These are phyloP conservation scores for Dipteronia sinensis DNA, from an alignment of 345 rosid species.

Conservation along the genomic window DNA sequence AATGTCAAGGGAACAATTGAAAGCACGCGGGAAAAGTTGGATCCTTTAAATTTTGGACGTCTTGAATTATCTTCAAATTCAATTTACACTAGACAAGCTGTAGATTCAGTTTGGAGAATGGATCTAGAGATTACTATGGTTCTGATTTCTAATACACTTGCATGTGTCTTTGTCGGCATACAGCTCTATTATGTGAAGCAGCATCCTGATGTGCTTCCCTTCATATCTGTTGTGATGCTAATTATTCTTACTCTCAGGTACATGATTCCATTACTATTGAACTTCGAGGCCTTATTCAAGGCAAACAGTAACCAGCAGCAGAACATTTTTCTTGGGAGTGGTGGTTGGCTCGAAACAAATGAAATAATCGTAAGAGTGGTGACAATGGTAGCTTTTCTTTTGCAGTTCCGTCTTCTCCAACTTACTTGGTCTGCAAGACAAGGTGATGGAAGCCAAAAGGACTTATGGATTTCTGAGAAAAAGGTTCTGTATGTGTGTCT, in stretches of 20 bases:
- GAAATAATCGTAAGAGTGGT: constrained; percentile 80
- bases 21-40: constrained; percentile 60
- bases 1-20: constrained; percentile 66
- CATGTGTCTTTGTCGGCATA: constrained; percentile 67
- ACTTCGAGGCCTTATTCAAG: constrained; percentile 72
- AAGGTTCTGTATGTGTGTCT: constrained; percentile 53
- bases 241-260: constrained; percentile 66
- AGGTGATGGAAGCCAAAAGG: constrained; percentile 34
- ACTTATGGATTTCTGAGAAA: constrained; percentile 66
- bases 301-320: constrained; percentile 48
- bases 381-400: constrained; percentile 81
- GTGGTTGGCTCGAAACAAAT: constrained; percentile 85
- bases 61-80: constrained; percentile 64
- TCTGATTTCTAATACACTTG: constrained; percentile 67
- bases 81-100: constrained; percentile 56
- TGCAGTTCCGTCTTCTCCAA: constrained; percentile 79
- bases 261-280: constrained; percentile 77
- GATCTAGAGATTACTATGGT: constrained; percentile 84
- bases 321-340: constrained; percentile 59
- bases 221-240: constrained; percentile 69
- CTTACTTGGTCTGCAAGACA: constrained; percentile 70
- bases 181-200: constrained; percentile 78
- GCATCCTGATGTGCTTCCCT: constrained; percentile 69
- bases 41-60: constrained; percentile 60
- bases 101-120: constrained; percentile 83